These are phyloP conservation scores for Tulasnella sp. DNA, from an alignment of 768 basidiomycete genomes.

Conservation along the genomic window DNA sequence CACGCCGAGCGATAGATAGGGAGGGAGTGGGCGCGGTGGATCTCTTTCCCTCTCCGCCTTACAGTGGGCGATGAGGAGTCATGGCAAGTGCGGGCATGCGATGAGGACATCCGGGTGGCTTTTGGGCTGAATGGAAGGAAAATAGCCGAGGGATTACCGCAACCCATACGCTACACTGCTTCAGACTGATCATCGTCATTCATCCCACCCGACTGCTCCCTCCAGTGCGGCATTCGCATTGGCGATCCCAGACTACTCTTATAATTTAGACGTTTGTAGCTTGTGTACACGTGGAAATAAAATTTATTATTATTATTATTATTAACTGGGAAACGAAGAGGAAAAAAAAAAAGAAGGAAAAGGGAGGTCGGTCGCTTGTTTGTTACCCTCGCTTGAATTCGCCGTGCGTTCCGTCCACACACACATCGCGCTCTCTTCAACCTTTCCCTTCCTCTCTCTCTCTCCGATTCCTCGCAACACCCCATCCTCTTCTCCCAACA, in stretches of 20 bases:
- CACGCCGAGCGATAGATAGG: neutral
- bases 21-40: neutral
- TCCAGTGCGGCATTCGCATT: neutral
- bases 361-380: neutral
- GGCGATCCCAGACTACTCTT: neutral
- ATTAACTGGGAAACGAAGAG: neutral
- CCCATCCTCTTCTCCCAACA: neutral
- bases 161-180: neutral
- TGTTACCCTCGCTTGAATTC: constrained; percentile 1
- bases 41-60: neutral
- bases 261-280: neutral
- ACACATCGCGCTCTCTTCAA: neutral
- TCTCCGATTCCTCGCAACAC: neutral
- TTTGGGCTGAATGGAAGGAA: neutral
- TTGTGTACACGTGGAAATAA: neutral
- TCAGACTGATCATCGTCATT: neutral
- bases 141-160: constrained; percentile 3
- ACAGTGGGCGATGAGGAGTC: neutral
- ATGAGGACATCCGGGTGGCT: neutral
- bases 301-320: neutral
- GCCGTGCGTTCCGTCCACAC: neutral
- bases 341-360: neutral
- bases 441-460: neutral
- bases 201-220: neutral
- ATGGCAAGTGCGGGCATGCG: neutral